phyloP scores from a whole-genome alignment of 345 rosid genomes.

The Cardiospermum halicacabum region DNA sequence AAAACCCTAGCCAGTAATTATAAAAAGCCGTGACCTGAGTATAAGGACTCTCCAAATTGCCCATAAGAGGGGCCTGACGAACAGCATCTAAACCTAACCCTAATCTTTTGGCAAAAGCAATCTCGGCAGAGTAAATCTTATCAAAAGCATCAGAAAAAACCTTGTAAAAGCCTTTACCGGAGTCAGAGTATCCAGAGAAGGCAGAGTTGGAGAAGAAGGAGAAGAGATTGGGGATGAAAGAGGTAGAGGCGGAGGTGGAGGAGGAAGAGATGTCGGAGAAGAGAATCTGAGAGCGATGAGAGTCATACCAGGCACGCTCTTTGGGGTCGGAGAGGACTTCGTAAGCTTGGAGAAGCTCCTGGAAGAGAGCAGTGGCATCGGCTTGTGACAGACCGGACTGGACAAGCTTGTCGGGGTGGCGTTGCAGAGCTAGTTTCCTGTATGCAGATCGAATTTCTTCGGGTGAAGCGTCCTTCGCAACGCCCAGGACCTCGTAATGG shows the following conservation, averaged over 20 bases:
- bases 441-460: constrained; percentile 84
- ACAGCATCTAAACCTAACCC: constrained; percentile 54
- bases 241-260: constrained; percentile 36
- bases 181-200: constrained; percentile 60
- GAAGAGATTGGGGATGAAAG: constrained; percentile 59
- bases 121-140: constrained; percentile 55
- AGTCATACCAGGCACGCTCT: constrained; percentile 92
- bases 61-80: constrained; percentile 82
- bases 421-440: constrained; percentile 78
- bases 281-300: constrained; percentile 89
- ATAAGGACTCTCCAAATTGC: constrained; percentile 72
- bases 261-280: constrained; percentile 57
- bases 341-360: constrained; percentile 81
- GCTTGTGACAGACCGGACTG: constrained; percentile 66
- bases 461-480: constrained; percentile 47
- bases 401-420: constrained; percentile 97
- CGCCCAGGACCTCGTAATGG: constrained; percentile 78
- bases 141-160: constrained; percentile 70
- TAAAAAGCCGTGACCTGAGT: constrained; percentile 82
- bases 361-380: constrained; percentile 90
- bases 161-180: constrained; percentile 78
- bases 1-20: constrained; percentile 75
- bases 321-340: constrained; percentile 86
- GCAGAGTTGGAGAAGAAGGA: constrained; percentile 73
- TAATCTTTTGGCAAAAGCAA: constrained; percentile 51